Base-by-base conservation (phyloP, 1,139 yeast genomes). In the Blastobotrys persicus region DNA sequence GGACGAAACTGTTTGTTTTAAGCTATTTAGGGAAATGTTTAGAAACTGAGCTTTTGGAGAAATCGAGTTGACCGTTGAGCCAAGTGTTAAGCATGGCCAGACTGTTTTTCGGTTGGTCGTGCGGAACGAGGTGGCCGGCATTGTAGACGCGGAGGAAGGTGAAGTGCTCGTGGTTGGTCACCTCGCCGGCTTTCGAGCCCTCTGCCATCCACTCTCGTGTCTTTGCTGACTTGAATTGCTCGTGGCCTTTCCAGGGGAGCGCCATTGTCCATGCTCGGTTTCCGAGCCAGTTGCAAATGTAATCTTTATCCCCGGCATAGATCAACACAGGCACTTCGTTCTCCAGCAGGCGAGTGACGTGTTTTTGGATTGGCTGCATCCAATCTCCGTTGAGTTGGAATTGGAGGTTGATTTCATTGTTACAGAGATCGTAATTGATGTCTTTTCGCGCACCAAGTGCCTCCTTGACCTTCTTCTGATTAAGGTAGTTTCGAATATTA, bases 371-470 rank as follows among this genome's bases (percentile, higher is more conserved):
- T 1, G 88, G 88, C 59, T 73, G 77, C 47, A 74, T 66, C 53
- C 73, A 79, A 63, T 84, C 91, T 32, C 85, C 86, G 31, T 88
- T 88, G 66, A 86, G 82, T 64, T 85, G 65, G 68, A 88, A 88
- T 77, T 85, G 85, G 68, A 38, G 19, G 26, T 53, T 53, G 18
- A 57, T 55, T 5, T 49, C 31, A 38, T 52, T 46, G 75, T 88
- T 88, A 76, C 98, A 91, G 32, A 88, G 80, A 67, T 84, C 81
- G 69, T 82, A 91, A 45, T 74, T 75, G 26, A 72, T 68, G 48
- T 85, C 91, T 53, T 87, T 92, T 69, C 88, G 96, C 42, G 91
- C 96, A 55, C 98, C 98, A 49, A 91, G 75, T 39, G 88, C 89
- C 56, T 78, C 80, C 72, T 83, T 84, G 50, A 85, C 92, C 50